Evolutionary conservation across 2,329 filamentous ascomycete species (phyloP).

Genomic region (Pseudovirgaria hyperparasitica): DNA sequence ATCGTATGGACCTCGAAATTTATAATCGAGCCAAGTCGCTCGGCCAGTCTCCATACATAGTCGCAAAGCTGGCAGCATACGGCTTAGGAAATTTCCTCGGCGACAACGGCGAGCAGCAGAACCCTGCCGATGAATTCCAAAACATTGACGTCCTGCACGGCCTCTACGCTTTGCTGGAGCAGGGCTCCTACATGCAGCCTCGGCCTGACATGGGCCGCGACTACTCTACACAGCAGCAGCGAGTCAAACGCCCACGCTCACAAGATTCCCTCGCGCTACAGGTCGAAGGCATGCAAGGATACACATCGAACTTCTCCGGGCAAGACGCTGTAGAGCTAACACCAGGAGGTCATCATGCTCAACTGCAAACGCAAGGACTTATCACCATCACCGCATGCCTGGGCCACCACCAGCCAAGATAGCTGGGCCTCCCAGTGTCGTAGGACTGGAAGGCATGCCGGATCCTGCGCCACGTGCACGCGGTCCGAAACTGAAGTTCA

Average conservation of each 20-base stretch:
- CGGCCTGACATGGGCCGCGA: slow-evolving; percentile 24
- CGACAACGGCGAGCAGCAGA: slow-evolving; percentile 31
- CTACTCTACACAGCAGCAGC: slow-evolving; percentile 20
- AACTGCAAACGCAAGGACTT: slow-evolving; percentile 20
- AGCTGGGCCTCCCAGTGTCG: slow-evolving; percentile 67
- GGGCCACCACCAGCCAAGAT: slow-evolving; percentile 60
- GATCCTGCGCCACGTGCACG: slow-evolving; percentile 65
- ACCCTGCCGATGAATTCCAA: slow-evolving; percentile 30
- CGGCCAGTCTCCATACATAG: slow-evolving; percentile 38
- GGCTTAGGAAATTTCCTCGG: slow-evolving; percentile 33
- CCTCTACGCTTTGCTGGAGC: slow-evolving; percentile 18
- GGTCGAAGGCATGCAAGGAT: no score
- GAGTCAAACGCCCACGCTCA: slow-evolving; percentile 11
- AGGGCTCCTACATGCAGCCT: slow-evolving; percentile 19
- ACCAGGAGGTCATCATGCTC: slow-evolving; percentile 15
- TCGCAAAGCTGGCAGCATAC: slow-evolving; percentile 37
- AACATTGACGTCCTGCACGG: slow-evolving; percentile 28
- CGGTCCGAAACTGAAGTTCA: slow-evolving; percentile 27
- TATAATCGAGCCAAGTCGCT: slow-evolving; percentile 33
- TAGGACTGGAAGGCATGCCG: slow-evolving; percentile 81
- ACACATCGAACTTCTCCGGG: slow-evolving; percentile 10
- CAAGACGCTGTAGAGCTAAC: slow-evolving; percentile 27
- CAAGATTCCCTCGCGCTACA: slow-evolving; percentile 14
- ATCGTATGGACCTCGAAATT: slow-evolving; percentile 28
- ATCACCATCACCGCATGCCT: slow-evolving; percentile 71